These are phyloP conservation scores for Dunaliella sp. DNA, from an alignment of 139 green algal genomes.

Conservation along the genomic window DNA sequence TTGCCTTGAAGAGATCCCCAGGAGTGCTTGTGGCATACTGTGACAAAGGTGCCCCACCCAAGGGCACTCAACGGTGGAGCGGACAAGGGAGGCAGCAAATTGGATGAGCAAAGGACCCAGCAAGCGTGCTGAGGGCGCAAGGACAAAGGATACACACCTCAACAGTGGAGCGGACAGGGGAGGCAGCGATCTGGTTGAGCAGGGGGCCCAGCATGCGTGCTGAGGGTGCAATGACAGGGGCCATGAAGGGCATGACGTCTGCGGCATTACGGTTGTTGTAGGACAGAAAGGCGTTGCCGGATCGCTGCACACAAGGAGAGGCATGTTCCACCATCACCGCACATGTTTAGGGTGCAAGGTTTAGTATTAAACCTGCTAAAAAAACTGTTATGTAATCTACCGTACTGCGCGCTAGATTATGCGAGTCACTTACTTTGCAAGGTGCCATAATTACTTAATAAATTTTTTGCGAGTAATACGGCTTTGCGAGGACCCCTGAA, in stretches of 20 bases:
- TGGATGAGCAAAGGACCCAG: constrained; percentile 75
- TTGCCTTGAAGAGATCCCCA: too few species aligned
- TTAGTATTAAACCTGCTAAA: too few species aligned
- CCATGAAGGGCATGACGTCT: constrained; percentile 76
- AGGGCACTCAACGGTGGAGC: constrained; percentile 54
- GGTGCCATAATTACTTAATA: too few species aligned
- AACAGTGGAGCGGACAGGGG: constrained; percentile 56
- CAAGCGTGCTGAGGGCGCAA: constrained; percentile 68
- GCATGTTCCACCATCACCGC: background rate
- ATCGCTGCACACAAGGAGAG: constrained; percentile 31
- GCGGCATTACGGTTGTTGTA: constrained; percentile 88
- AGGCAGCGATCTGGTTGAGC: constrained; percentile 69
- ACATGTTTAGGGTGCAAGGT: too few species aligned
- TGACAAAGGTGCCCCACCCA: too few species aligned
- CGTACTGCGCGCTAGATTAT: too few species aligned
- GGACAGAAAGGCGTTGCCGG: constrained; percentile 83
- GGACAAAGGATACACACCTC: constrained; percentile 61
- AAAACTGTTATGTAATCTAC: too few species aligned
- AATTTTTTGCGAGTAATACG: too few species aligned
- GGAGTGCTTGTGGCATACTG: too few species aligned
- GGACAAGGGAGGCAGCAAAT: constrained; percentile 66
- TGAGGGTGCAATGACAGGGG: constrained; percentile 74
- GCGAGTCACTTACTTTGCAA: too few species aligned
- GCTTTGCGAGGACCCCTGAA: too few species aligned
- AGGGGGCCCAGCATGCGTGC: constrained; percentile 69